phyloP scores from a whole-genome alignment of 2,329 filamentous ascomycete genomes.

The Emergomyces africanus region DNA sequence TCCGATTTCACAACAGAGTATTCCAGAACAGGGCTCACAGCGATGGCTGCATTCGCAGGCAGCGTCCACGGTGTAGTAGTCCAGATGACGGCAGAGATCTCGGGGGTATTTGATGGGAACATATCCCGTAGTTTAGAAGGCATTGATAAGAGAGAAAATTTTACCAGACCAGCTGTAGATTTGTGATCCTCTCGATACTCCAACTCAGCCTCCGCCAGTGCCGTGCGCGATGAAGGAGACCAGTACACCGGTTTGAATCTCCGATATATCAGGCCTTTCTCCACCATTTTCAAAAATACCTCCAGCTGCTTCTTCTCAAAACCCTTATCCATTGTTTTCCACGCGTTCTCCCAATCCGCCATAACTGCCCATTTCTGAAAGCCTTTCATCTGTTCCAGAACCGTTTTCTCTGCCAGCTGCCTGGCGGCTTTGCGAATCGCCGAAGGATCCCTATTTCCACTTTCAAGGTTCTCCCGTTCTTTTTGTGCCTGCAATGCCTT shows the following conservation, averaged over 20 bases:
- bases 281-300: slow-evolving; percentile 50
- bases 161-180: slow-evolving; percentile 53
- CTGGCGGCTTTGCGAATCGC: slow-evolving; percentile 43
- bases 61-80: slow-evolving; percentile 98
- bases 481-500: slow-evolving; percentile 64
- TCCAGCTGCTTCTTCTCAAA: slow-evolving; percentile 49
- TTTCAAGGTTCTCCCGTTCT: slow-evolving; percentile 24
- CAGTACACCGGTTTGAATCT: slow-evolving; percentile 53
- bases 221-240: slow-evolving; percentile 52
- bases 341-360: slow-evolving; percentile 51
- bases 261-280: slow-evolving; percentile 48
- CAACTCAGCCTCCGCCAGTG: slow-evolving; percentile 51
- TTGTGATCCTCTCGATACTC: slow-evolving; percentile 52
- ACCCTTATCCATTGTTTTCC: slow-evolving; percentile 49
- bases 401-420: slow-evolving; percentile 41
- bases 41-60: slow-evolving; percentile 83
- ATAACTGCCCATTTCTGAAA: slow-evolving; percentile 51
- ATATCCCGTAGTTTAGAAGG: slow-evolving; percentile 33
- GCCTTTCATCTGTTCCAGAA: slow-evolving; percentile 46
- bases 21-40: slow-evolving; percentile 58
- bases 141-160: slow-evolving; percentile 51
- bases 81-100: slow-evolving; percentile 80
- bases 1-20: slow-evolving; percentile 56
- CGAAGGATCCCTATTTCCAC: slow-evolving; percentile 24
- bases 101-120: slow-evolving; percentile 30